A percentile compares a stretch with the other conserved stretches of the same genome.
Evolutionary conservation across 2,329 filamentous ascomycete genomes (phyloP).

Genomic region (Xylaria digitata): DNA sequence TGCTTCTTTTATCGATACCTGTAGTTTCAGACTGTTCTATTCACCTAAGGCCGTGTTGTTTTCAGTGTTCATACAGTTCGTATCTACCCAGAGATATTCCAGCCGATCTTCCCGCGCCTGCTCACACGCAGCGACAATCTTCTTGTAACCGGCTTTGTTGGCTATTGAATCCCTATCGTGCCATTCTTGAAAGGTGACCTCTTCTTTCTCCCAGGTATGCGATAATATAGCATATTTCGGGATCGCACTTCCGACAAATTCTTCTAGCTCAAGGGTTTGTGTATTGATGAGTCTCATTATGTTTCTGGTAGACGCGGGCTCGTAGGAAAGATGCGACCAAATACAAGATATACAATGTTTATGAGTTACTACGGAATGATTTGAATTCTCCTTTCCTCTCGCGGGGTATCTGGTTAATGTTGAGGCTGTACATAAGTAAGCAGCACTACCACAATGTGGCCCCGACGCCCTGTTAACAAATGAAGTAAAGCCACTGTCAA

Average conservation of each 20-base stretch:
- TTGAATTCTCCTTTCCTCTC: not conserved
- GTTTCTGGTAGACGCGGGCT: not conserved
- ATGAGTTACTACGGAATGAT: too few relatives aligned
- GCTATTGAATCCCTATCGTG: not conserved
- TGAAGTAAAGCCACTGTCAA: not conserved
- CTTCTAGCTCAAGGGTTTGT: slow-evolving; percentile 7
- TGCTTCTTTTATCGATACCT: slow-evolving; percentile 37
- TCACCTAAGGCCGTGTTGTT: not conserved
- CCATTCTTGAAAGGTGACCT: slow-evolving; percentile 21
- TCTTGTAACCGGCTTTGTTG: not conserved
- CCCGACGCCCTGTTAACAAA: not conserved
- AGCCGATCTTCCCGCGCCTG: not conserved
- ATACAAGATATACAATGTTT: too few relatives aligned
- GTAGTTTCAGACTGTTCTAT: not conserved
- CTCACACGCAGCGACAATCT: slow-evolving; percentile 13
- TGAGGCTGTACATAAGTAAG: not conserved
- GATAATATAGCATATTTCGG: slow-evolving; percentile 22
- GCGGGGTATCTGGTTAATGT: not conserved
- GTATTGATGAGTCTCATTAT: slow-evolving; percentile 21
- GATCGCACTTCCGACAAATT: not conserved
- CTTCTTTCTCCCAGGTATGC: slow-evolving; percentile 18
- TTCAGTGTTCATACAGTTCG: slow-evolving; percentile 24
- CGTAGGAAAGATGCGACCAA: too few relatives aligned
- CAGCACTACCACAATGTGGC: not conserved
- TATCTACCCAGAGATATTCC: slow-evolving; percentile 37